Base-by-base conservation (phyloP, 805 yeast species). In the Yarrowia yakushimensis region DNA sequence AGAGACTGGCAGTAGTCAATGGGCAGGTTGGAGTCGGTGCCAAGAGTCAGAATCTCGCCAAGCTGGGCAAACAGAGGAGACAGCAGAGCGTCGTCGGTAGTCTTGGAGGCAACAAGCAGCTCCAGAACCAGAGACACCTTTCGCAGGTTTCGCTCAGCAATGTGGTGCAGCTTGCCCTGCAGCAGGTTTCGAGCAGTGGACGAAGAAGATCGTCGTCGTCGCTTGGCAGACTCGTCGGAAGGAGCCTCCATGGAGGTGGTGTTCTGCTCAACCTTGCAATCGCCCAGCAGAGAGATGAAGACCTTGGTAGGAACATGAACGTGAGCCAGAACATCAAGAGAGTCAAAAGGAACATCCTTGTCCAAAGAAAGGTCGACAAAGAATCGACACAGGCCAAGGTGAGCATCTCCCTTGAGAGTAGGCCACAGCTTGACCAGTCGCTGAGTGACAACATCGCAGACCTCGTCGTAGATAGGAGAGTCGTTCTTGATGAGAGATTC, bases 1-100 rank as follows among this genome's bases (percentile, higher is more conserved):
- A 93, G 84, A 72, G 94, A 97, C 75, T 94, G 96, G 0, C 96
- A 87, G 68, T 92, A 93, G 46, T 89, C 78, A 4, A 93, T 93
- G 4, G 99, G 97, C 65, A 94, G 77, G 63, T 90, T 90, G 41
- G 97, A 96, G 71, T 92, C 98, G 66, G 84, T 85, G 45, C 96
- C 97, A 52, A 94, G 79, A 28, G 96, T 67, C 42, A 75, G 66
- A 20, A 76, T 68, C 59, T 78, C 79, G 20, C 76, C 75, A n/a
- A 78, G 71, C 31, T 75, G 68, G 13, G 67, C 68, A 59, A 78
- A 78, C 31, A 78, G 66, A 31, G 69, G 70, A 5, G 71, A 66
- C 18, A 78, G 68, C 8, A 69, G 66, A 6, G 69, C 72, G 13
- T 33, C 61, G 25, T 69, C 67, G 17, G 69, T 65, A 11, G 64